phyloP scores from a whole-genome alignment of 352 stramenopile species.

The Phytophthora europaea region DNA sequence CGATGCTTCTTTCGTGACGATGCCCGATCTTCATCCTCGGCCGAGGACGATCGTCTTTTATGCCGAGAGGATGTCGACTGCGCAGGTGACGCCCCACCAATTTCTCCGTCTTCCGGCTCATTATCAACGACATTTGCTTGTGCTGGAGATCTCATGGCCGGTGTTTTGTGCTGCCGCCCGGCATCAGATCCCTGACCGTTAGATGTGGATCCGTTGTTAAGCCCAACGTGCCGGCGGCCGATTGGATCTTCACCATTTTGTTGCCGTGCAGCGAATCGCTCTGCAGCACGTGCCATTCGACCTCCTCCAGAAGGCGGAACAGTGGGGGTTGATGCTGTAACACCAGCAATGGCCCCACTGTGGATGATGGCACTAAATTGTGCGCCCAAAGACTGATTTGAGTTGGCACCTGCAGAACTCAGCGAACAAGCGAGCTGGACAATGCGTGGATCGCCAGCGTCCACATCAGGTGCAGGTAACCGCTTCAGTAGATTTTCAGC shows the following conservation, averaged over 20 bases:
- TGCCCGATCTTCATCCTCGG: conserved; percentile 36
- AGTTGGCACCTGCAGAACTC: conserved; percentile 42
- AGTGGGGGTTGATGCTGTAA: conserved; percentile 34
- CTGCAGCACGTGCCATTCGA: conserved; percentile 71
- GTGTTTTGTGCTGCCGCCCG: conserved; percentile 49
- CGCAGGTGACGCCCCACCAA: conserved; percentile 42
- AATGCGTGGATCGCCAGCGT: conserved; percentile 65
- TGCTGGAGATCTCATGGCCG: conserved; percentile 24
- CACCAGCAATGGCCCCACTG: conserved; percentile 44
- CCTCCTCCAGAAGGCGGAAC: conserved; percentile 49
- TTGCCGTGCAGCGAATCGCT: conserved; percentile 66
- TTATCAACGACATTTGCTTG: conserved; percentile 34
- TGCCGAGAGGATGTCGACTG: conserved; percentile 40
- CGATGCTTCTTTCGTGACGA: conserved; percentile 48
- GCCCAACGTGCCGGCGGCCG: conserved; percentile 17
- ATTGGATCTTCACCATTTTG: conserved; percentile 38
- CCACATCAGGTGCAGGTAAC: conserved; percentile 65
- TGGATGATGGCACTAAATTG: conserved; percentile 89
- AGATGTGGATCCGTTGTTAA: conserved; percentile 27
- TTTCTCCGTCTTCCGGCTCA: conserved; percentile 67
- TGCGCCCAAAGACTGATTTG: conserved; percentile 68
- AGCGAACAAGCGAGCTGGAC: conserved; percentile 67
- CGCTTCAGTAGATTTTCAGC: conserved; percentile 86
- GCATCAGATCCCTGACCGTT: conserved; percentile 38
- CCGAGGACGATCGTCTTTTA: conserved; percentile 51